phyloP scores from a whole-genome alignment of 1,139 yeast species.

The Lodderomyces orthopsilosis region DNA sequence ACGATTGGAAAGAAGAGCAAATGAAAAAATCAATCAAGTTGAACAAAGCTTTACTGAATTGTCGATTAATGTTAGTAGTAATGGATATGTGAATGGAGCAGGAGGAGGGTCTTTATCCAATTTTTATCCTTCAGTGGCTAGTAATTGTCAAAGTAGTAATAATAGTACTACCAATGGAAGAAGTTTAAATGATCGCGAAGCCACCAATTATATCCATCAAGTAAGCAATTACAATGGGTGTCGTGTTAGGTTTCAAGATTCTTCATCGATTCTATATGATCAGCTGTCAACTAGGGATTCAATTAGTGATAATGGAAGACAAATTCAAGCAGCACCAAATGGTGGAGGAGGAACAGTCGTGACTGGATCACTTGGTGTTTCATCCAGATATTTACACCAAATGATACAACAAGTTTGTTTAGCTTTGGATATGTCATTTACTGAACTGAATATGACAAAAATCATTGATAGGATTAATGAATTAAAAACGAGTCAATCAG shows the following conservation, averaged over 20 bases:
- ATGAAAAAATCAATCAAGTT: not conserved
- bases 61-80: not conserved
- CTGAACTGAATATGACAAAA: not conserved
- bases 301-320: not conserved
- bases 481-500: not conserved
- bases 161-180: not conserved
- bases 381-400: not conserved
- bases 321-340: not conserved
- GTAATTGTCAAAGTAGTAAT: not conserved
- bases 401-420: not conserved
- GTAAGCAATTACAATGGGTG: not conserved
- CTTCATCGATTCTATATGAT: not conserved
- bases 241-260: not conserved
- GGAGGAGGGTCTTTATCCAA: not conserved
- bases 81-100: not conserved
- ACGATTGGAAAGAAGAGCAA: constrained; percentile 8
- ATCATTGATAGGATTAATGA: not conserved
- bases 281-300: constrained; percentile 1
- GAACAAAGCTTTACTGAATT: not conserved
- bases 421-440: not conserved
- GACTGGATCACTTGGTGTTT: not conserved
- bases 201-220: not conserved
- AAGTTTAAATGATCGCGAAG: not conserved
- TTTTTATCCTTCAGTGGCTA: not conserved
- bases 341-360: not conserved